phyloP scores from a whole-genome alignment of 2,329 filamentous ascomycete species.

The Fusarium sp. region DNA sequence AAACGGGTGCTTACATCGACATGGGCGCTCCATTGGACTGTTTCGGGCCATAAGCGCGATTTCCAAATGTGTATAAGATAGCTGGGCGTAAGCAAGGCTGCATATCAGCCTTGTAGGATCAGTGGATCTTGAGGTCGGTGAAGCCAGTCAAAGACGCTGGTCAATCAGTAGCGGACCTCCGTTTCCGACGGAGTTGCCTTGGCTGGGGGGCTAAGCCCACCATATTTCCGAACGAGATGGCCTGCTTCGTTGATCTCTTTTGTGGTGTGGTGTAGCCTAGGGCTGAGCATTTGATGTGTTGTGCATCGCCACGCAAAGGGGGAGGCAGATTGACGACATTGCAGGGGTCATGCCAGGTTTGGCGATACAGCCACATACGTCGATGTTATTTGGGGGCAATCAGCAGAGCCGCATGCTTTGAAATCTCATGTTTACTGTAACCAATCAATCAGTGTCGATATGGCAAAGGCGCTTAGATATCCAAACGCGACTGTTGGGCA shows the following conservation, averaged over 20 bases:
- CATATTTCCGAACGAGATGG: background rate
- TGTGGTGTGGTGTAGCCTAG: background rate
- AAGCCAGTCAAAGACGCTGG: background rate
- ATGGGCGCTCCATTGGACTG: background rate
- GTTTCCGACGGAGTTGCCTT: background rate
- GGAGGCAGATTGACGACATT: background rate
- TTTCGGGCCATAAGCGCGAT: slow-evolving; percentile 10
- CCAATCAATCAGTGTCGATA: background rate
- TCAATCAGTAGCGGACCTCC: background rate
- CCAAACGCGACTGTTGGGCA: background rate
- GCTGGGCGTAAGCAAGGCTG: slow-evolving; percentile 14
- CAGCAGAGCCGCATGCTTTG: background rate
- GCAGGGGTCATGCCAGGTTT: background rate
- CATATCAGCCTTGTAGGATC: slow-evolving; percentile 1
- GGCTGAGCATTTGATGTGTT: background rate
- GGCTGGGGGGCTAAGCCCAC: background rate
- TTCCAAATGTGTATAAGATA: slow-evolving; percentile 10
- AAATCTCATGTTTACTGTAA: background rate
- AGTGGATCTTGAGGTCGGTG: background rate
- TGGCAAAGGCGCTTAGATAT: background rate
- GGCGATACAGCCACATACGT: slow-evolving; percentile 15
- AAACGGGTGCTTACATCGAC: background rate
- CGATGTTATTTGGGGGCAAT: background rate
- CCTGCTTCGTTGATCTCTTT: background rate
- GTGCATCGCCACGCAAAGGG: background rate